A percentile compares a stretch with the other conserved stretches of the same genome.
phyloP scores from a whole-genome alignment of 495 filamentous ascomycete species.

The Aspergillus avenaceus region DNA sequence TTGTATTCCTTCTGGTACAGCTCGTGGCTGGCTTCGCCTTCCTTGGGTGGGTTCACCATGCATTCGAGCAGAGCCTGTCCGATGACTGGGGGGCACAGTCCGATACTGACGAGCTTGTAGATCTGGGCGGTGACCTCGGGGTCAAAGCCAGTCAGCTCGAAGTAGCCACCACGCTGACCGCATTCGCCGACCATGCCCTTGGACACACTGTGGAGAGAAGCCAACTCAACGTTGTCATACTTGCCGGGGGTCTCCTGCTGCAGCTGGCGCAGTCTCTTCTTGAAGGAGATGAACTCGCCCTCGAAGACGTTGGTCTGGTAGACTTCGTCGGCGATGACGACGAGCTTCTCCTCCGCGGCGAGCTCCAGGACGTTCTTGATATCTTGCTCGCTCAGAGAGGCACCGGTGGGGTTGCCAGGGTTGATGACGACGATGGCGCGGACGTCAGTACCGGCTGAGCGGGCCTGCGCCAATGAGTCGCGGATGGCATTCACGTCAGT shows the following conservation, averaged over 20 bases:
- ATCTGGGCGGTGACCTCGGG: slow-evolving; percentile 83
- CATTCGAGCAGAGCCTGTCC: slow-evolving; percentile 94
- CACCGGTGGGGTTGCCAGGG: slow-evolving; percentile 95
- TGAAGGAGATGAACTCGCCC: slow-evolving; percentile 92
- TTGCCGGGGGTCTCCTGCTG: slow-evolving; percentile 69
- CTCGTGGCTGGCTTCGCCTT: slow-evolving; percentile 74
- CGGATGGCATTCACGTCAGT: slow-evolving; percentile 78
- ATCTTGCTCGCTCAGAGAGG: slow-evolving; percentile 71
- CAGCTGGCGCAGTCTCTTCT: slow-evolving; percentile 77
- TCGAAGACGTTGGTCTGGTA: slow-evolving; percentile 98
- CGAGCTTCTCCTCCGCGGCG: slow-evolving; percentile 79
- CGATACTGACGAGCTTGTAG: slow-evolving; percentile 97
- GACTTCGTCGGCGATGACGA: slow-evolving; percentile 92
- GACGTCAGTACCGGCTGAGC: slow-evolving; percentile 72
- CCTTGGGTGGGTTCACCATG: slow-evolving; percentile 90
- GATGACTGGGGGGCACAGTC: slow-evolving; percentile 89
- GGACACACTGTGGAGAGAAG: slow-evolving; percentile 77
- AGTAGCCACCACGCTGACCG: slow-evolving; percentile 95
- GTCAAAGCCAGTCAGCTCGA: slow-evolving; percentile 89
- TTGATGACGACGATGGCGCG: slow-evolving; percentile 96
- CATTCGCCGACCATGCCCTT: slow-evolving; percentile 99
- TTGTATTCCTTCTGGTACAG: slow-evolving; percentile 83
- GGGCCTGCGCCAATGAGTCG: slow-evolving; percentile 64
- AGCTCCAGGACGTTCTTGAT: slow-evolving; percentile 78
- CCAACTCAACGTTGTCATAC: slow-evolving; percentile 84